Evolutionary conservation across 805 yeast species (phyloP).

Genomic region (Tetrapisispora arboricola): DNA sequence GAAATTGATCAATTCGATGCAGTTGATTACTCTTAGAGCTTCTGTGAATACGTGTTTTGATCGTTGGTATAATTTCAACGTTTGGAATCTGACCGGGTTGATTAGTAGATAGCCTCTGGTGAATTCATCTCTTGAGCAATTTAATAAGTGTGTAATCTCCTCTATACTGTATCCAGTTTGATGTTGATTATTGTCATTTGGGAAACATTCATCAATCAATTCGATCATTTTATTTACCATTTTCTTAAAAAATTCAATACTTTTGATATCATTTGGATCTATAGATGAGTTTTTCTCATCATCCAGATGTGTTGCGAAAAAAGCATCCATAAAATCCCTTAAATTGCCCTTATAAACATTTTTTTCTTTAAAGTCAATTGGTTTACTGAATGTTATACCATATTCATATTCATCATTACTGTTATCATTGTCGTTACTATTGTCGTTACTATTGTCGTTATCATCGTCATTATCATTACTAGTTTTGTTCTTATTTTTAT

Average conservation of each 20-base stretch:
- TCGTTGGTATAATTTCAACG: conserved; percentile 45
- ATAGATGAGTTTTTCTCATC: conserved; percentile 33
- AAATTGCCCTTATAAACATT: conserved; percentile 40
- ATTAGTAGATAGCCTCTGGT: conserved; percentile 34
- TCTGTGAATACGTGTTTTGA: conserved; percentile 56
- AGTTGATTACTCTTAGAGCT: conserved; percentile 45
- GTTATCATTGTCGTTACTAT: neutral
- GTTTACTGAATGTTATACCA: neutral
- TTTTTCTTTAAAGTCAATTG: neutral
- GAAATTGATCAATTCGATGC: conserved; percentile 33
- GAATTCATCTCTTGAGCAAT: conserved; percentile 36
- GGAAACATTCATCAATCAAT: conserved; percentile 36
- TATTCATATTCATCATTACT: neutral
- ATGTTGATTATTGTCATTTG: conserved; percentile 23
- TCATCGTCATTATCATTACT: neutral
- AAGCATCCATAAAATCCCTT: conserved; percentile 52
- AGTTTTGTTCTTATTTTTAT: neutral
- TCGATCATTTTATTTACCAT: conserved; percentile 34
- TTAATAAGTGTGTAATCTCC: conserved; percentile 38
- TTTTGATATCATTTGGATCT: conserved; percentile 31
- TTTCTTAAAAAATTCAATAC: conserved; percentile 33
- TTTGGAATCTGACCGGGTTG: conserved; percentile 47
- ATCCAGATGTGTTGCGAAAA: conserved; percentile 24
- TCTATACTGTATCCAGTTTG: conserved; percentile 38
- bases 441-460: neutral